Evolutionary conservation across 1,284 basidiomycete genomes (phyloP).

Genomic region (Gomphus bonarii): DNA sequence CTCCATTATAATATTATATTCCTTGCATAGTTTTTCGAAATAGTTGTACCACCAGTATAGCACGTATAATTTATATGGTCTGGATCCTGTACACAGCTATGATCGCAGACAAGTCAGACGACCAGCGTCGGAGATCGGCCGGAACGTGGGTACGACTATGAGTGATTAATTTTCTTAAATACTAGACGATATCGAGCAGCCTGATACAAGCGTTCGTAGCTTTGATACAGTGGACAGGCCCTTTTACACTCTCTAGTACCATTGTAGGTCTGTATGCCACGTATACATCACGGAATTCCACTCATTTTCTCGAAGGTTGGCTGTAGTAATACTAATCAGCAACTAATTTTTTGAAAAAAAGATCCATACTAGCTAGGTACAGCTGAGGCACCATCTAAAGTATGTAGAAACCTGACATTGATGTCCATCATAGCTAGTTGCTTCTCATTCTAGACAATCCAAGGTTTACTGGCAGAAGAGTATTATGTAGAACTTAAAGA

Average conservation of each 20-base stretch:
- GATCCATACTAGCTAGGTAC: background rate
- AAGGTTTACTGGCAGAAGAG: too few relatives aligned
- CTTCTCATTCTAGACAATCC: too few relatives aligned
- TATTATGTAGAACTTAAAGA: too few relatives aligned
- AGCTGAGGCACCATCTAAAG: constrained; percentile 14
- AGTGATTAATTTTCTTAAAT: too few relatives aligned
- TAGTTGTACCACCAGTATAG: background rate
- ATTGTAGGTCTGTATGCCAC: constrained; percentile 52
- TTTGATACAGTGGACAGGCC: constrained; percentile 47
- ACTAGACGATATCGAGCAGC: background rate
- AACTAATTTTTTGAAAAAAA: background rate
- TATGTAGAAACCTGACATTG: too few relatives aligned
- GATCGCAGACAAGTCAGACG: background rate
- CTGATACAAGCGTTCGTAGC: constrained; percentile 54
- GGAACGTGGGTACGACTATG: too few relatives aligned
- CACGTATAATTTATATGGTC: background rate
- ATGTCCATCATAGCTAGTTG: too few relatives aligned
- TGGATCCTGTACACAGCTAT: background rate
- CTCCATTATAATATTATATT: constrained; percentile 46
- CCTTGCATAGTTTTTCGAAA: background rate
- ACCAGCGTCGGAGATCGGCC: background rate
- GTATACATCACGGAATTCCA: too few relatives aligned
- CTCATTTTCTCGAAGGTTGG: too few relatives aligned
- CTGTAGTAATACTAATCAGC: too few relatives aligned
- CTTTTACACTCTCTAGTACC: constrained; percentile 36